phyloP scores from a whole-genome alignment of 2,329 filamentous ascomycete genomes.

The Annulohypoxylon truncatum region DNA sequence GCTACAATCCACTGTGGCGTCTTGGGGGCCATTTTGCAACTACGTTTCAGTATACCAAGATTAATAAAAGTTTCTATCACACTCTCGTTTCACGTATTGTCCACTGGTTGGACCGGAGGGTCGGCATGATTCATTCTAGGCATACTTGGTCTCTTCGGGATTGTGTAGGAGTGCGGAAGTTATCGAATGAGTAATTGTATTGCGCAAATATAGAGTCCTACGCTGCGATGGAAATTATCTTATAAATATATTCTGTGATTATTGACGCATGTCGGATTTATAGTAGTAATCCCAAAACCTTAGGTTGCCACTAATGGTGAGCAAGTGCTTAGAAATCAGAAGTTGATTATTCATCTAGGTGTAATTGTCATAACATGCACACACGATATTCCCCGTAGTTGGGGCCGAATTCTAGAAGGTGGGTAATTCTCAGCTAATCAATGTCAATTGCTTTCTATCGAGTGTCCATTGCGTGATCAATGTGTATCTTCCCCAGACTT shows the following conservation, averaged over 20 bases:
- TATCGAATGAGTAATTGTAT: background rate
- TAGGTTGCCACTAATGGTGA: slow-evolving; percentile 15
- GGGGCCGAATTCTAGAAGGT: background rate
- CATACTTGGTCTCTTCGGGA: background rate
- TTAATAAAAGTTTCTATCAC: background rate
- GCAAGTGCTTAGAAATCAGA: slow-evolving; percentile 35
- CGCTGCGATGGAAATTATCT: slow-evolving; percentile 3
- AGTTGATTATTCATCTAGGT: slow-evolving; percentile 28
- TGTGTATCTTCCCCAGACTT: slow-evolving; percentile 35
- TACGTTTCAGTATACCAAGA: slow-evolving; percentile 3
- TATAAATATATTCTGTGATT: slow-evolving; percentile 5
- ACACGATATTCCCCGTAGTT: background rate
- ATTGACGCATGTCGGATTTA: slow-evolving; percentile 3
- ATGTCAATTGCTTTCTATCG: slow-evolving; percentile 30
- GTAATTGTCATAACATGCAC: slow-evolving; percentile 1
- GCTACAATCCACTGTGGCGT: slow-evolving; percentile 14
- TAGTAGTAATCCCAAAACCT: slow-evolving; percentile 8
- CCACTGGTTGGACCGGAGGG: background rate
- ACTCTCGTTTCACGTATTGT: slow-evolving; percentile 1
- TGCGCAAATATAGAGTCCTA: background rate
- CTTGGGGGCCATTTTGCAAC: slow-evolving; percentile 26
- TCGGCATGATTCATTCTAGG: background rate
- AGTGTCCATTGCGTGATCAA: slow-evolving; percentile 21
- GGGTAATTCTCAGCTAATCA: slow-evolving; percentile 19
- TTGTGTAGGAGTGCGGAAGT: background rate